Conservation (phyloP, 805 yeast species). For the Pichia nakasei region DNA sequence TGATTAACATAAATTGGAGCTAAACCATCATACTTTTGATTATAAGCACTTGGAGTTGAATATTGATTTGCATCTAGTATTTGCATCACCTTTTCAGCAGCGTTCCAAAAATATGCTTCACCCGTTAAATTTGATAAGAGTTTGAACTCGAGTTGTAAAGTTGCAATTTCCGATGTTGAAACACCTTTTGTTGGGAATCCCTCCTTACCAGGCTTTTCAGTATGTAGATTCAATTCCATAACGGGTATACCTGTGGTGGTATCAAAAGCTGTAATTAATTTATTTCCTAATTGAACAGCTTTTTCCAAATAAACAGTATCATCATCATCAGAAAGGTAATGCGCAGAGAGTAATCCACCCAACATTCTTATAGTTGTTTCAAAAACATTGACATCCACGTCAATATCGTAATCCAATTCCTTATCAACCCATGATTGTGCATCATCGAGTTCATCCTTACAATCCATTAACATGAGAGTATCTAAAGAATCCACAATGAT, state of each 20-base stretch:
- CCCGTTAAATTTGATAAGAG: slow-evolving; percentile 76
- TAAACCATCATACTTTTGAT: slow-evolving; percentile 47
- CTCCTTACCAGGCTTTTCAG: slow-evolving; percentile 46
- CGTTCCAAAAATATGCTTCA: slow-evolving; percentile 67
- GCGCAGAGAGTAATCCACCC: slow-evolving; percentile 86
- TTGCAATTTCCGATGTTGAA: slow-evolving; percentile 84
- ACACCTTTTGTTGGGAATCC: slow-evolving; percentile 68
- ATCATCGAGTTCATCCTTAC: slow-evolving; percentile 47
- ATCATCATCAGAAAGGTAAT: slow-evolving; percentile 56
- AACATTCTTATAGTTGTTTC: slow-evolving; percentile 94
- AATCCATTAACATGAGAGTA: slow-evolving; percentile 70
- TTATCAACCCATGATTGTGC: slow-evolving; percentile 70
- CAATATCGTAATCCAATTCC: slow-evolving; percentile 61
- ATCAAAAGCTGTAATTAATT: slow-evolving; percentile 61
- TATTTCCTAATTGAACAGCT: slow-evolving; percentile 72
- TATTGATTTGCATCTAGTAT: slow-evolving; percentile 59
- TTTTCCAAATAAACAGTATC: slow-evolving; percentile 51
- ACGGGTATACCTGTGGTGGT: slow-evolving; percentile 65
- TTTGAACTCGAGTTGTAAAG: slow-evolving; percentile 81
- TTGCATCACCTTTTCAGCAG: slow-evolving; percentile 64
- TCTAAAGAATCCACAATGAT: slow-evolving; percentile 84
- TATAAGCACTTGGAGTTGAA: slow-evolving; percentile 7
- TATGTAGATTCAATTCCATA: slow-evolving; percentile 63
- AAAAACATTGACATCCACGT: slow-evolving; percentile 71
- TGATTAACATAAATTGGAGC: slow-evolving; percentile 78